phyloP scores from a whole-genome alignment of 1,284 basidiomycete species.

The Marasmius oreades region DNA sequence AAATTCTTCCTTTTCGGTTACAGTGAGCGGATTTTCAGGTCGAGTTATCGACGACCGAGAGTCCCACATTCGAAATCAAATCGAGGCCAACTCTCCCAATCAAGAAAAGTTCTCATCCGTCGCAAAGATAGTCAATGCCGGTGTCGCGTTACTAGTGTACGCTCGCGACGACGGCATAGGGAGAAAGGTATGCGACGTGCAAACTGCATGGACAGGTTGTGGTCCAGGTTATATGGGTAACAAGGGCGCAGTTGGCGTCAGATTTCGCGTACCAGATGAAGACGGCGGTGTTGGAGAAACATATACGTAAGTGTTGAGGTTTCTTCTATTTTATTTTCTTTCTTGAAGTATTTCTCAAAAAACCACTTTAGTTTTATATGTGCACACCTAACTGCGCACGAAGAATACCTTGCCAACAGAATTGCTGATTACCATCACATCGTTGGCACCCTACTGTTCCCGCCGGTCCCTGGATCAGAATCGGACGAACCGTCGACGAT shows the following conservation, averaged over 20 bases:
- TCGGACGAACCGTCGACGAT: conserved; percentile 52
- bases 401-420: conserved; percentile 66
- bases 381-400: conserved; percentile 88
- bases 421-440: conserved; percentile 84
- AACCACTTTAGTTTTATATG: conserved; percentile 76
- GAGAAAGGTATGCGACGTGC: conserved; percentile 58
- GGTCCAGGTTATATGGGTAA: conserved; percentile 87
- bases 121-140: conserved; percentile 74
- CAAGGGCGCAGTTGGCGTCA: conserved; percentile 90
- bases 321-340: conserved; percentile 3
- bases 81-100: conserved; percentile 64
- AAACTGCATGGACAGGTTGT: conserved; percentile 74
- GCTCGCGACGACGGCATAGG: conserved; percentile 68
- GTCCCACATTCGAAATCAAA: conserved; percentile 63
- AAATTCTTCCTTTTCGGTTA: not conserved
- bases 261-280: conserved; percentile 67
- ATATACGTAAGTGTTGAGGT: conserved; percentile 67
- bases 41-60: conserved; percentile 59
- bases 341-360: conserved; percentile 11
- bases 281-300: conserved; percentile 64
- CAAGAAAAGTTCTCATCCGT: conserved; percentile 70
- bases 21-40: conserved; percentile 63
- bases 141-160: conserved; percentile 79
- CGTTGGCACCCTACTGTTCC: conserved; percentile 79
- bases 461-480: conserved; percentile 43